Percentiles rank a stretch among this genome's conserved stretches.
These are phyloP conservation scores for peach (Prunus persica) DNA, from an alignment of 306 rosid genomes.

Conservation along the genomic window Prunus_persica_NCBIv2 NC_034011.1:13648501-13649000, in stretches of 20 bases:
- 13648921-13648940: too few relatives aligned
- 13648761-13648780: conserved; percentile 39
- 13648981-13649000: too few relatives aligned
- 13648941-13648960: too few relatives aligned
- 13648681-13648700: conserved; percentile 80
- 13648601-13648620: conserved; percentile 43
- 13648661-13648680: conserved; percentile 83
- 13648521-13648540: conserved; percentile 63
- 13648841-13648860: conserved; percentile 43
- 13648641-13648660: conserved; percentile 82
- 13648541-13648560: conserved; percentile 65
- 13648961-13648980: too few relatives aligned
- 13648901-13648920: not conserved
- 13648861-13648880: conserved; percentile 54
- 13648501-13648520: conserved; percentile 30
- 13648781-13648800: conserved; percentile 60
- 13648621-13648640: conserved; percentile 92
- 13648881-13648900: conserved; percentile 72
- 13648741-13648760: conserved; percentile 78
- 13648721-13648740: conserved; percentile 45
- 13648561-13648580: conserved; percentile 20
- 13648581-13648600: conserved; percentile 30
- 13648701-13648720: conserved; percentile 65
- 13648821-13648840: conserved; percentile 65
- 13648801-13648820: conserved; percentile 81